Base-by-base conservation (phyloP, 352 stramenopile species). In the Globisporangium canariense region DNA sequence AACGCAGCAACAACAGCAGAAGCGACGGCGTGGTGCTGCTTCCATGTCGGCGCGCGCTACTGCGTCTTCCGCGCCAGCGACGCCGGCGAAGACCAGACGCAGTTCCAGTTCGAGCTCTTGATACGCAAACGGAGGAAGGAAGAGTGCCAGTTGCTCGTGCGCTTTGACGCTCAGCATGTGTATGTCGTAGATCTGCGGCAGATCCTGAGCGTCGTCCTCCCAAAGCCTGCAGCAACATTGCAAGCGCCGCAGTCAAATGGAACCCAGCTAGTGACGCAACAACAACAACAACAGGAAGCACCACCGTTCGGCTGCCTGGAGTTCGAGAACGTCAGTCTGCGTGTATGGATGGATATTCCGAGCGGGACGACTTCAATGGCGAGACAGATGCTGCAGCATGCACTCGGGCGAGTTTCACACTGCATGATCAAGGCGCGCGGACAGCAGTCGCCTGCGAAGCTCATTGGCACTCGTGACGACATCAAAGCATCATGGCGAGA, bases 321-420 rank as follows among this genome's bases (percentile, higher is more conserved):
- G 25, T 75, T 77, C 51, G 63, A 63, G n/a, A 66, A 59, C 14
- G 67, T 80, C 9, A 69, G 49, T 36, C 18, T 83, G 54, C 73
- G 75, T 13, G 3, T 83, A 4, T 83, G 75, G 75, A 65, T 83
- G 25, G 70, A 83, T 7, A 68, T 68, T 8, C 52, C 61, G 10
- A 46, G 67, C 16, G 22, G 57, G 1, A 9, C 41, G 32, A 34
- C 45, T 2, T 11, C 36, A 0, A 45, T 63, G 30, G 72, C 67
- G 4, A 38, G 60, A 2, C 49, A 38, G 40, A 22, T 58, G 20
- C 46, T 79, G 38, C 52, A 55, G 5, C 43, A 65, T 4, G 64
- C 65, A 4, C 54, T 79, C 1, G 58, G 54, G 14, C 10, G 34
- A 0, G 25, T 77, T 9, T 47, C 70, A 38, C 50, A 65, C 20